These are phyloP conservation scores for Talaromyces marneffei DNA, from an alignment of 2,329 filamentous ascomycete genomes.

Conservation along the genomic window DNA sequence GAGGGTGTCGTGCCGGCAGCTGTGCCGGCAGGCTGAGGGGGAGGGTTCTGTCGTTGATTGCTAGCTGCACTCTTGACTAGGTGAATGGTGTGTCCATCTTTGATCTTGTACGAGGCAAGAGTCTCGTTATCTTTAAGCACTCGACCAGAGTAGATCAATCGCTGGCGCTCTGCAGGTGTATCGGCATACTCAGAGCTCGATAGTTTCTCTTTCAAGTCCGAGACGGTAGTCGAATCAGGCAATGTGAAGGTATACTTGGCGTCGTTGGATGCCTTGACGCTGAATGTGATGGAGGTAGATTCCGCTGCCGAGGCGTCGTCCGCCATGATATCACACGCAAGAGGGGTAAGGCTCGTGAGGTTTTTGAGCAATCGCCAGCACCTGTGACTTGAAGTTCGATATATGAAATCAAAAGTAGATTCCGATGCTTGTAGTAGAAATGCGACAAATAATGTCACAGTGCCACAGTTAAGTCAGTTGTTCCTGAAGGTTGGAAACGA, in stretches of 20 bases:
- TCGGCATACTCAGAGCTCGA: constrained; percentile 75
- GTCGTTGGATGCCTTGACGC: constrained; percentile 94
- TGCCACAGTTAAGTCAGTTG: neutral
- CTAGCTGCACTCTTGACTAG: constrained; percentile 94
- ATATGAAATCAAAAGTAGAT: neutral
- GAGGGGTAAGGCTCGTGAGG: neutral
- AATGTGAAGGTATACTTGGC: constrained; percentile 79
- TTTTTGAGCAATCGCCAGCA: neutral
- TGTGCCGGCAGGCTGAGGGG: constrained; percentile 42
- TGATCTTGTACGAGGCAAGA: constrained; percentile 84
- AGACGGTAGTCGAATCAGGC: constrained; percentile 66
- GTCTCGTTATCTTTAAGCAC: constrained; percentile 94
- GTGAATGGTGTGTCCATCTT: constrained; percentile 90
- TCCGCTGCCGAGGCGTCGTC: constrained; percentile 43
- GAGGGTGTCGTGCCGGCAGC: constrained; percentile 29
- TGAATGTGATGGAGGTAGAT: constrained; percentile 83
- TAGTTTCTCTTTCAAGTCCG: constrained; percentile 85
- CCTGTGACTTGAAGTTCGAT: neutral
- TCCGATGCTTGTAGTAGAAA: neutral
- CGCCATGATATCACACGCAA: constrained; percentile 29
- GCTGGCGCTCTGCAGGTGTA: constrained; percentile 79
- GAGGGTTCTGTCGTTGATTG: constrained; percentile 60
- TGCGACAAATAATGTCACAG: neutral
- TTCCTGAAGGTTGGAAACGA: neutral
- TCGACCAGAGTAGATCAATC: constrained; percentile 93